Conservation (phyloP, 2,329 filamentous ascomycete species). For the Colletotrichum graminicola region DNA sequence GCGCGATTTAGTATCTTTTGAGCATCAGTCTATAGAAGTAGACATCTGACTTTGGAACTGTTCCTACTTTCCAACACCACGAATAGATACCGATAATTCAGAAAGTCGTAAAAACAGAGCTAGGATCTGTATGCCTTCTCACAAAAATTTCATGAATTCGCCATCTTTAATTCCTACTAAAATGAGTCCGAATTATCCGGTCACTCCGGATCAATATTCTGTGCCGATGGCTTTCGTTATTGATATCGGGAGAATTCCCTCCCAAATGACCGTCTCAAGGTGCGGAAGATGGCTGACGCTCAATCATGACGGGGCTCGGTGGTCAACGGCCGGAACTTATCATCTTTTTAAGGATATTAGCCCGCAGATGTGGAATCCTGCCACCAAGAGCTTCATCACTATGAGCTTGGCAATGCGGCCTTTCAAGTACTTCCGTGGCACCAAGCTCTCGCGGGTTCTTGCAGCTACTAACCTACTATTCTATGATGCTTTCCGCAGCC, state of each 20-base stretch:
- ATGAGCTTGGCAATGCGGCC: neutral
- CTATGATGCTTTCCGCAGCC: neutral
- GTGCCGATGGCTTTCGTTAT: no score
- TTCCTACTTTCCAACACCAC: neutral
- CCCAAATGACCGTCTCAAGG: neutral
- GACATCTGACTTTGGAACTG: neutral
- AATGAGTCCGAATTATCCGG: neutral
- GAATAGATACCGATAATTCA: neutral
- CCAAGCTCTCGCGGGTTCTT: slow-evolving; percentile 52
- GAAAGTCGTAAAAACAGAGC: neutral
- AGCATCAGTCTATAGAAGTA: no score
- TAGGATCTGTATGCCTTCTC: fast-evolving
- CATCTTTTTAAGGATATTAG: slow-evolving; percentile 57
- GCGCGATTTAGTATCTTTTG: neutral
- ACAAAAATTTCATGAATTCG: neutral
- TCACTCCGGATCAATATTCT: no score
- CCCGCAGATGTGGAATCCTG: slow-evolving; percentile 57
- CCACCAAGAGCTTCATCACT: slow-evolving; percentile 52
- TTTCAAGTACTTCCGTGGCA: slow-evolving; percentile 35
- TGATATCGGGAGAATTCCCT: neutral
- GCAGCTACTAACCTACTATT: slow-evolving; percentile 60
- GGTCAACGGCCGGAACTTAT: slow-evolving; percentile 59
- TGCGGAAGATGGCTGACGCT: neutral
- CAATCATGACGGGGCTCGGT: slow-evolving; percentile 51
- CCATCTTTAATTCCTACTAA: neutral